Evolutionary conservation across 768 basidiomycete genomes (phyloP).

Genomic region (Trametes maxima): DNA sequence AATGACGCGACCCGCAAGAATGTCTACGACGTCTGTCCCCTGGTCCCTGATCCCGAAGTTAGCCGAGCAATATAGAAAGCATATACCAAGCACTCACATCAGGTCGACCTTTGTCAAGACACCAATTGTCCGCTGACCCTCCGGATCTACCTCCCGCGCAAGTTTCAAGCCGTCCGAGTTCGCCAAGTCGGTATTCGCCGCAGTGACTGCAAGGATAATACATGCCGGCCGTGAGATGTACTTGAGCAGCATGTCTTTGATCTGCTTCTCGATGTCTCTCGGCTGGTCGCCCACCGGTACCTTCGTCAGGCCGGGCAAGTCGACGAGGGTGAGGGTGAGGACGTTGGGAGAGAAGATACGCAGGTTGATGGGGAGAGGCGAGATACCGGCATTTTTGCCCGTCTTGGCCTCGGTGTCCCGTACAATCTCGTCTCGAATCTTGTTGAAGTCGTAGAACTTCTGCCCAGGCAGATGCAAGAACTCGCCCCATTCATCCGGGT

Average conservation of each 20-base stretch:
- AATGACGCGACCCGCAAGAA: constrained; percentile 95
- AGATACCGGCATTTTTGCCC: constrained; percentile 97
- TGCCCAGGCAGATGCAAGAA: constrained; percentile 95
- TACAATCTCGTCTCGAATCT: constrained; percentile 95
- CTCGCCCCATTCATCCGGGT: constrained; percentile 97
- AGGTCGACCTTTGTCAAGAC: constrained; percentile 98
- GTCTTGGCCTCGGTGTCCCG: constrained; percentile 98
- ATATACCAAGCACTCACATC: constrained; percentile 62
- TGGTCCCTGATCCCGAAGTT: constrained; percentile 67
- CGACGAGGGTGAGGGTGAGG: constrained; percentile 95
- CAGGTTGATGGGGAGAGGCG: constrained; percentile 95
- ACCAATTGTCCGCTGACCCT: constrained; percentile 96
- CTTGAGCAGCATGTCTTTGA: constrained; percentile 93
- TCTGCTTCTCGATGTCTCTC: constrained; percentile 96
- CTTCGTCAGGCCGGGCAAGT: constrained; percentile 94
- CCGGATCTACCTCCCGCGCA: constrained; percentile 89
- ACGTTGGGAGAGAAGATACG: constrained; percentile 98
- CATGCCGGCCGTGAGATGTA: constrained; percentile 95
- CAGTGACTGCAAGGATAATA: constrained; percentile 95
- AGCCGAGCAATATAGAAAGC: constrained; percentile 10
- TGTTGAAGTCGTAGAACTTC: constrained; percentile 97
- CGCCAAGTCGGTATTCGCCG: constrained; percentile 95
- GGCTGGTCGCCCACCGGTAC: constrained; percentile 92
- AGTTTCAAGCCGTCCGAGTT: constrained; percentile 94
- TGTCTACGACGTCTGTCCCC: constrained; percentile 98